Conservation (phyloP, 2,329 filamentous ascomycete species). For the Cytospora paraplurivora region DNA sequence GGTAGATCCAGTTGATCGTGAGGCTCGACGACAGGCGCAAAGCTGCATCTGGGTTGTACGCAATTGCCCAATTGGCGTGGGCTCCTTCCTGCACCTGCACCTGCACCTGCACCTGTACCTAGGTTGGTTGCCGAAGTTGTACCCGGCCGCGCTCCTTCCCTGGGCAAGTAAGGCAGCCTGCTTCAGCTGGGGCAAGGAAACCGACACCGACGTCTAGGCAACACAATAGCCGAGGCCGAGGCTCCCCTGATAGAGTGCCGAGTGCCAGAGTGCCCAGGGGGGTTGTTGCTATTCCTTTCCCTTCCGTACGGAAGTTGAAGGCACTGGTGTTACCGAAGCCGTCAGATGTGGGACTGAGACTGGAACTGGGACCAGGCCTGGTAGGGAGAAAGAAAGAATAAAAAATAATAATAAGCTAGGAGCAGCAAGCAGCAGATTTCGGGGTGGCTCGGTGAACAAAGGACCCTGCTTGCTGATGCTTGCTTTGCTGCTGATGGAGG, state of each 20-base stretch:
- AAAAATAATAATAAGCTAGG: conserved; percentile 20
- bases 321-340: conserved; percentile 20
- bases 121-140: conserved; percentile 6
- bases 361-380: too few relatives aligned
- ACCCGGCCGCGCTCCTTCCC: conserved; percentile 9
- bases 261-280: too few relatives aligned
- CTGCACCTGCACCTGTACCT: too few relatives aligned
- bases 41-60: conserved; percentile 22
- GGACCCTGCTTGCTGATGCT: conserved; percentile 1
- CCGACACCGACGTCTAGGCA: conserved; percentile 14
- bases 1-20: conserved; percentile 9
- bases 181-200: conserved; percentile 4
- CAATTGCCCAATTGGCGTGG: conserved; percentile 16
- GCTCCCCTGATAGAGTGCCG: conserved; percentile 1
- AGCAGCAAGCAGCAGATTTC: conserved; percentile 23
- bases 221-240: conserved; percentile 19
- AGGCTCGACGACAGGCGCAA: conserved; percentile 21
- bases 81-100: conserved; percentile 5
- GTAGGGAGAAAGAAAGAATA: too few relatives aligned
- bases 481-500: conserved; percentile 22
- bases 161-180: conserved; percentile 5
- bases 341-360: conserved; percentile 20
- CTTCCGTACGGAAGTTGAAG: conserved; percentile 26
- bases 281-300: too few relatives aligned
- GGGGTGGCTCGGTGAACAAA: conserved; percentile 21